Evolutionary conservation across 2,329 filamentous ascomycete species (phyloP).

Genomic region (Rutstroemia sp.): DNA sequence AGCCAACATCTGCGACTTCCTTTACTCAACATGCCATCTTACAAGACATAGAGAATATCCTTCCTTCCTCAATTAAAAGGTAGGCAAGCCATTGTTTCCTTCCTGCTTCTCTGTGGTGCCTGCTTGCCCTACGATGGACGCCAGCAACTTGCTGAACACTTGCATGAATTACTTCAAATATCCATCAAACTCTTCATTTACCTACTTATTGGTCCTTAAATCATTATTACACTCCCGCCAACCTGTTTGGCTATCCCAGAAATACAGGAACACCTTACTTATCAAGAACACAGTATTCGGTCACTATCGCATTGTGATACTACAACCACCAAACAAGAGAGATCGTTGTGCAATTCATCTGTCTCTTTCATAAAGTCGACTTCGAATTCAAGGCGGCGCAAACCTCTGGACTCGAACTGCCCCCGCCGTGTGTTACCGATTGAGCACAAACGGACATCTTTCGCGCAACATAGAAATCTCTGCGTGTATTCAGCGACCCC

Average conservation of each 20-base stretch:
- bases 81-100: no score
- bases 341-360: neutral
- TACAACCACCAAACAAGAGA: neutral
- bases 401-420: neutral
- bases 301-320: neutral
- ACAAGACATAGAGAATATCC: no score
- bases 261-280: neutral
- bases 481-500: neutral
- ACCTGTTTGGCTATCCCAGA: neutral
- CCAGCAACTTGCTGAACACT: neutral
- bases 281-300: neutral
- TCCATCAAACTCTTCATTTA: neutral
- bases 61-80: no score
- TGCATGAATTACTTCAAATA: neutral
- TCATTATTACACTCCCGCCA: neutral
- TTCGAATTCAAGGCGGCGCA: neutral
- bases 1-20: no score
- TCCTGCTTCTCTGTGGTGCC: no score
- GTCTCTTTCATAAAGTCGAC: neutral
- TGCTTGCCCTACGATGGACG: no score
- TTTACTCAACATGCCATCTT: no score
- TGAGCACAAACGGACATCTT: neutral
- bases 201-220: neutral
- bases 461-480: neutral
- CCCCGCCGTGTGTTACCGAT: neutral